Percentiles rank a stretch among this genome's conserved stretches.
Evolutionary conservation across 2,329 filamentous ascomycete genomes (phyloP).

Genomic region (Alternaria infectoria): DNA sequence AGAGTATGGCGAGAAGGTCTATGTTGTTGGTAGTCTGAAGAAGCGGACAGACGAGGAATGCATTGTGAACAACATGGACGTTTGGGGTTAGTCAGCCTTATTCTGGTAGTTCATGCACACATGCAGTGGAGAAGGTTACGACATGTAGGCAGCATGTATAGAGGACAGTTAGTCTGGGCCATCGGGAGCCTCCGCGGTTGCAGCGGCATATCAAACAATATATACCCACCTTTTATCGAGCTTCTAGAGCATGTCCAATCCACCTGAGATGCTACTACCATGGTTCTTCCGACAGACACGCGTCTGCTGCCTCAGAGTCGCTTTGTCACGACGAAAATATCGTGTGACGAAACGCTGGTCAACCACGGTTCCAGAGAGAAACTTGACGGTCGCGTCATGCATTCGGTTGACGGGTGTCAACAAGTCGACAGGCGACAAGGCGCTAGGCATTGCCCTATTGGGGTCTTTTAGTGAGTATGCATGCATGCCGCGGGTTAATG

Average conservation of each 20-base stretch:
- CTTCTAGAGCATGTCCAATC: neutral
- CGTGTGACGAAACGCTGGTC: neutral
- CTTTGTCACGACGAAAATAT: neutral
- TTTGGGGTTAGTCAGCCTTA: conserved; percentile 45
- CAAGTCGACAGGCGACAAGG: neutral
- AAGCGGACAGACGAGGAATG: conserved; percentile 62
- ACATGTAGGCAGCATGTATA: neutral
- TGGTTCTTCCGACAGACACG: neutral
- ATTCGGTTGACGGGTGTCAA: neutral
- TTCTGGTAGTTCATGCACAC: neutral
- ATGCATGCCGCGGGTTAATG: conserved; percentile 9
- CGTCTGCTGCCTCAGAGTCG: neutral
- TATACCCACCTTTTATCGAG: conserved; percentile 14
- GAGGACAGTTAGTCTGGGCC: conserved; percentile 1
- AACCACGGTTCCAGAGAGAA: neutral
- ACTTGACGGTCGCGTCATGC: conserved; percentile 3
- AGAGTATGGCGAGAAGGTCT: conserved; percentile 76
- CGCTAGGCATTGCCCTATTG: neutral
- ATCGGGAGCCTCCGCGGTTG: conserved; percentile 3
- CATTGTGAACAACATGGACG: conserved; percentile 65
- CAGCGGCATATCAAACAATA: conserved; percentile 14
- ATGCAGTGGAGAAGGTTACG: neutral
- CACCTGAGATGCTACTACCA: neutral
- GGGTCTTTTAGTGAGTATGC: neutral
- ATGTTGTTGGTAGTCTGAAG: conserved; percentile 74